Base-by-base conservation (phyloP, 768 basidiomycete genomes). In the Wakefieldia striispora region DNA sequence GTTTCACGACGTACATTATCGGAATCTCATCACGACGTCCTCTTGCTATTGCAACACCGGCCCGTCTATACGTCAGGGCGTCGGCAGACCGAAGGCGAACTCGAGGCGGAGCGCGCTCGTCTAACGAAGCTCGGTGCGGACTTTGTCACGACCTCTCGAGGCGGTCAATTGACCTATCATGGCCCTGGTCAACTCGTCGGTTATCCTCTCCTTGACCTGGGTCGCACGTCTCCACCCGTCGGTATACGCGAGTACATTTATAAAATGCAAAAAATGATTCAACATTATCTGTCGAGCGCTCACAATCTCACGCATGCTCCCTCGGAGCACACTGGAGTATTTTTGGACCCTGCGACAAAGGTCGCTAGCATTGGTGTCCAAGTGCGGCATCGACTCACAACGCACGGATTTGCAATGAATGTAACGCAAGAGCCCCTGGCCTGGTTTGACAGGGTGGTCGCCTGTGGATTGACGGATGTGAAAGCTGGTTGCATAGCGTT, bases 101-200 rank as follows among this genome's bases (percentile, higher is more conserved):
- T 86, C 14, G 67, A 76, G 34, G 69, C 72, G 37, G 90, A 95
- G 59, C 76, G 76, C 35, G 52, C 66, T 34, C 82, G 89, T 19
- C 72, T 97, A n/a, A 80, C 77, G 3, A 63, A 74, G 26, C 74
- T 91, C 20, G 95, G 95, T 21, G 95, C 95, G 0, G 91, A 97
- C 63, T 95, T 95, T 60, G 79, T 89, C 34, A 72, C 81, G 20
- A 83, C 93, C 3, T 77, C 81, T 45, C 77, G 97, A 45, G 97
- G 97, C 13, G 97, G 97, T 3, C 86, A 97, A 70, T 78, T 93
- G 49, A 99, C 97, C 2, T 99, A 91, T 68, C 97, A 99, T 67
- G 97, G 97, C 0, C 95, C 97, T 2, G 97, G 97, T 6, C 97
- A 99, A 70, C 76, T 99, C 60, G 89, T 97, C 14, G 97, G 94